Conservation (phyloP, 2,329 filamentous ascomycete genomes). For the Lasiodiplodia hormozganensis region DNA sequence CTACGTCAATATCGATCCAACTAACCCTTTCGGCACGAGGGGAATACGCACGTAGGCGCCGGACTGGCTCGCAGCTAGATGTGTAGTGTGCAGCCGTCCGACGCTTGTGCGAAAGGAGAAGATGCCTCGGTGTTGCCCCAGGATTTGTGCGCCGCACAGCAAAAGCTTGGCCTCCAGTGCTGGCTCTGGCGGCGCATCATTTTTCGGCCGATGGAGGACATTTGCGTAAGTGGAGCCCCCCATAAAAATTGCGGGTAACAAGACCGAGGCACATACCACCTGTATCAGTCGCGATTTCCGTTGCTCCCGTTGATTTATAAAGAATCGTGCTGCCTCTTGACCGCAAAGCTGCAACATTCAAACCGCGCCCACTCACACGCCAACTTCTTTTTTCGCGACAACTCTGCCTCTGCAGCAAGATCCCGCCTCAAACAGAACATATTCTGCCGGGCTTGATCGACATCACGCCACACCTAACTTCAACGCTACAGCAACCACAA, state of each 20-base stretch:
- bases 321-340: not conserved
- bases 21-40: not conserved
- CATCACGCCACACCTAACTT: not conserved
- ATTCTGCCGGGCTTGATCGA: not conserved
- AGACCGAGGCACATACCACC: conserved; percentile 19
- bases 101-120: conserved; percentile 14
- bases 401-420: not conserved
- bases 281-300: not conserved
- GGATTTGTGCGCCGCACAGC: conserved; percentile 14
- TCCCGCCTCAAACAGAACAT: not conserved
- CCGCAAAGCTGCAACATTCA: not conserved
- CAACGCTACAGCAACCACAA: not conserved
- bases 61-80: not conserved
- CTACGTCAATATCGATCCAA: not conserved
- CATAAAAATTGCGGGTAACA: conserved; percentile 2
- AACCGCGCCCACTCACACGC: not conserved
- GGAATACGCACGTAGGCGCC: conserved; percentile 13
- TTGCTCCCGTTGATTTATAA: conserved; percentile 1
- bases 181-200: not conserved
- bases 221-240: conserved; percentile 17
- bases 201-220: conserved; percentile 23
- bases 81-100: not conserved
- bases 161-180: not conserved
- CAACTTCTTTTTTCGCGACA: not conserved
- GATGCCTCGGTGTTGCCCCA: conserved; percentile 27